Conservation (phyloP, 768 basidiomycete species). For the Tricholoma saponaceum region DNA sequence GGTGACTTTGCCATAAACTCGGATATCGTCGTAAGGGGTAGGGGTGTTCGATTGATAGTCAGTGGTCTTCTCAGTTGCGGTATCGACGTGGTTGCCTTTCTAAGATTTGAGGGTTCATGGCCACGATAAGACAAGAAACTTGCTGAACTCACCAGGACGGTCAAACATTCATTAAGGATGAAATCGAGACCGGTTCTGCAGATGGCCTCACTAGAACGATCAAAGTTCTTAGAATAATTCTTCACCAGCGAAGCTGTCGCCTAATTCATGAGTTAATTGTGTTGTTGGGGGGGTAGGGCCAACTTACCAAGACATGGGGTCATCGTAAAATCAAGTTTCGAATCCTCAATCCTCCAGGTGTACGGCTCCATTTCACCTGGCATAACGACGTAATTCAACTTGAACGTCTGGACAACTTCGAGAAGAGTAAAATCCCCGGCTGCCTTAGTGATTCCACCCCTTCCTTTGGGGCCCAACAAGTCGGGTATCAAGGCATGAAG, state of each 20-base stretch:
- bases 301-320: slow-evolving; percentile 1
- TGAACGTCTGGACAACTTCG: neutral
- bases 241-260: neutral
- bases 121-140: neutral
- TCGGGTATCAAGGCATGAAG: neutral
- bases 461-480: neutral
- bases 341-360: slow-evolving; percentile 1
- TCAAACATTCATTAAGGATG: slow-evolving; percentile 2
- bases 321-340: slow-evolving; percentile 1
- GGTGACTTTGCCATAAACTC: slow-evolving; percentile 1
- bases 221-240: neutral
- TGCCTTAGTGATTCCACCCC: neutral
- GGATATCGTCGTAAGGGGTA: neutral
- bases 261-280: neutral
- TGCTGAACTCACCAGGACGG: neutral
- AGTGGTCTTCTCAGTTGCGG: neutral
- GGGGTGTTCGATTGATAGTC: neutral
- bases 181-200: slow-evolving; percentile 2
- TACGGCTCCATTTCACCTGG: neutral
- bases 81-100: neutral
- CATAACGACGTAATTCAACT: neutral
- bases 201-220: neutral
- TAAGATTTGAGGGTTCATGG: neutral
- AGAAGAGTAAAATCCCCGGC: neutral
- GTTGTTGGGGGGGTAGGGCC: neutral